Evolutionary conservation across 1,284 basidiomycete species (phyloP), one percentile per base, ranked within the genome.

Genomic region (Ceratobasidium sp.): DNA sequence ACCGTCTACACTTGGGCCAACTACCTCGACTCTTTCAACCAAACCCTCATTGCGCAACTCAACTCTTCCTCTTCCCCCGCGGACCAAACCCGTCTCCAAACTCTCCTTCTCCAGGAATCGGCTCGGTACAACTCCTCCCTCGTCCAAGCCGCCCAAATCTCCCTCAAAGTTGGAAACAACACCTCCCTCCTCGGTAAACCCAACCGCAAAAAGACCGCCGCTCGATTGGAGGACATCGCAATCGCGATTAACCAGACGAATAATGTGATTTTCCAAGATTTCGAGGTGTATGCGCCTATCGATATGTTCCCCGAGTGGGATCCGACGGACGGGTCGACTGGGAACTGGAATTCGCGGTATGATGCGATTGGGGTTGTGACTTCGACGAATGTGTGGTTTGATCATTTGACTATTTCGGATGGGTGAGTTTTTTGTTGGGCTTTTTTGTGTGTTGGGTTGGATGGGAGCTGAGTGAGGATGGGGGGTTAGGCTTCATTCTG

Each of bases 281-380:
- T 72, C 56, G 69, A 72, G 57, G 69, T 72, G n/a, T 72, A 57
- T 36, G 57, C 69, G 36, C 69, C 69, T 15, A 72, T 72, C 51
- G 69, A 72, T 53, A 51, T 72, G 69, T 72, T 72, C 57, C 69
- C 69, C 69, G 69, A 72, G 57, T 72, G 69, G 69, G 69, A 72
- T 29, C 53, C 69, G 17, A 57, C 56, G 45, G 69, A 72, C 41
- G 69, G 69, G 44, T 72, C 69, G 44, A 72, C 69, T 53, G 69
- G 69, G 31, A 72, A 72, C 48, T 72, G 69, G 69, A 72, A 72
- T 47, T 72, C 69, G 56, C 69, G 69, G 44, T 72, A 72, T 24
- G 69, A 72, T 53, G 69, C 69, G 56, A 72, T 72, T 62, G 69
- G 69, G 17, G 67, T 72, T 50, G 69, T 72, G 17, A 72, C 69